Evolutionary conservation across 257 asterid species (phyloP).

Genomic region (Gynochthodes officinalis): DNA sequence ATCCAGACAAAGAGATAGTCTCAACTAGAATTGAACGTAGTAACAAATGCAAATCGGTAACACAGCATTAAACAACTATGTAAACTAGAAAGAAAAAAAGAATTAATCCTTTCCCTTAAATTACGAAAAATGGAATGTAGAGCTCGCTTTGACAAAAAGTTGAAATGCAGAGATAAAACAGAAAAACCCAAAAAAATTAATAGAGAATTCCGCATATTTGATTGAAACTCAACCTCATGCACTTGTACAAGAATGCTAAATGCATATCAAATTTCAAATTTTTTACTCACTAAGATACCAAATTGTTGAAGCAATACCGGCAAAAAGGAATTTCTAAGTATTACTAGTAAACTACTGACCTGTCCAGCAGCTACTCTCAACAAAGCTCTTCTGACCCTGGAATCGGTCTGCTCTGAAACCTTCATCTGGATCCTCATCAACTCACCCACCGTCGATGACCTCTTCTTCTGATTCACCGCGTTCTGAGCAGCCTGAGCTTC

Average conservation of each 20-base stretch:
- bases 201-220: background rate
- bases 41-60: background rate
- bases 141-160: background rate
- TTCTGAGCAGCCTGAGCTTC: constrained; percentile 7
- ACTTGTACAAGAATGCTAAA: background rate
- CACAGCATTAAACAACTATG: background rate
- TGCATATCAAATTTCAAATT: background rate
- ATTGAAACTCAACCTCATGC: background rate
- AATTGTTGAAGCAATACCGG: background rate
- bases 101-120: too few relatives aligned
- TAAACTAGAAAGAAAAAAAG: background rate
- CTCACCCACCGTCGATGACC: constrained; percentile 49
- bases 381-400: constrained; percentile 73
- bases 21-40: background rate
- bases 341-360: constrained; percentile 32
- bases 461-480: constrained; percentile 31
- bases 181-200: background rate
- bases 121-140: background rate
- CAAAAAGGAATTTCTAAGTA: background rate
- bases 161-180: background rate
- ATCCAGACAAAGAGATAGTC: background rate
- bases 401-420: constrained; percentile 75
- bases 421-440: constrained; percentile 85
- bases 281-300: background rate
- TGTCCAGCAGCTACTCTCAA: constrained; percentile 84